Evolutionary conservation across 2,329 filamentous ascomycete genomes (phyloP).

Genomic region (Alternaria atra): DNA sequence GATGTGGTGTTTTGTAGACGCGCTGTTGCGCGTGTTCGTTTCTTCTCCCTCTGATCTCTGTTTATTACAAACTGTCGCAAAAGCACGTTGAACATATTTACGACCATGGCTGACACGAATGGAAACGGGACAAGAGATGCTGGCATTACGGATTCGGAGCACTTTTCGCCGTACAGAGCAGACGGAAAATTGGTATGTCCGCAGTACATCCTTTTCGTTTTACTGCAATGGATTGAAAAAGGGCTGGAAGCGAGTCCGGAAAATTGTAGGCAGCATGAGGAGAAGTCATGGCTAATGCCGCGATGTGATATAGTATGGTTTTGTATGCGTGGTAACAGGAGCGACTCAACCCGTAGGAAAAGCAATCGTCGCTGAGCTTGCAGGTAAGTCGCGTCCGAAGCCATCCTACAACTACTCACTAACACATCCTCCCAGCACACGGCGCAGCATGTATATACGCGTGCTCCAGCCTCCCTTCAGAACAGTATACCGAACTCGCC

Average conservation of each 20-base stretch:
- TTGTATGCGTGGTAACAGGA: constrained; percentile 71
- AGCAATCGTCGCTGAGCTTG: constrained; percentile 68
- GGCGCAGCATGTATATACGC: constrained; percentile 71
- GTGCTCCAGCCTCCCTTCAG: constrained; percentile 58
- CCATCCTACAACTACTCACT: neutral
- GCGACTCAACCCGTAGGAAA: constrained; percentile 68
- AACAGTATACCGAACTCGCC: constrained; percentile 55
- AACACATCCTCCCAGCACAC: constrained; percentile 57
- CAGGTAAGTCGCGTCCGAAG: constrained; percentile 53
- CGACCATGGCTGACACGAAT: constrained; percentile 7
- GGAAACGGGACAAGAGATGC: constrained; percentile 4
- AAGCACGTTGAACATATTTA: neutral
- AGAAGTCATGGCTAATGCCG: neutral
- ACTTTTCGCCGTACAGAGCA: constrained; percentile 66
- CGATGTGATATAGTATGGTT: constrained; percentile 62
- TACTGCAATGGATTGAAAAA: neutral
- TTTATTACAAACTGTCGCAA: neutral
- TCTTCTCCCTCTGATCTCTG: neutral
- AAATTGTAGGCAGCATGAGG: neutral
- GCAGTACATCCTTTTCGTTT: neutral
- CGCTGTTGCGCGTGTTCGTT: constrained; percentile 22
- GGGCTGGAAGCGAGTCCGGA: neutral
- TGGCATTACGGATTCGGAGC: constrained; percentile 50
- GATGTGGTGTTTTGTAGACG: constrained; percentile 19
- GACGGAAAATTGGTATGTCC: constrained; percentile 65